Conservation (phyloP, 345 rosid species). For the Pistacia integerrima region DNA sequence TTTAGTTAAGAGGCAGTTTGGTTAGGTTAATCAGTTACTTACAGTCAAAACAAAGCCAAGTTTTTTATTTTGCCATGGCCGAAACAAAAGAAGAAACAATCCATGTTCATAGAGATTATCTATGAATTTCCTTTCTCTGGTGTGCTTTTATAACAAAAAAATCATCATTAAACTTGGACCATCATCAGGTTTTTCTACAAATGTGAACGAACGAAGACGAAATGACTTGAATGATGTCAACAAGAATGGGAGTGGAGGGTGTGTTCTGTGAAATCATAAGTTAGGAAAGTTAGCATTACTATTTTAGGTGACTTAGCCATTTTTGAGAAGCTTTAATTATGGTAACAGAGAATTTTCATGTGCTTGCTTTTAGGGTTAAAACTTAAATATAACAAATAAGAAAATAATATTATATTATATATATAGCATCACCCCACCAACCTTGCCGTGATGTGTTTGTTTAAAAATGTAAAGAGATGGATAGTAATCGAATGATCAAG, state of each 20-base stretch:
- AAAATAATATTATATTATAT: neutral
- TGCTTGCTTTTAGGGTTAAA: conserved; percentile 1
- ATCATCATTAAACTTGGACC: too few relatives aligned
- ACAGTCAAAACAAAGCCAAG: neutral
- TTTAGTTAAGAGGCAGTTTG: conserved; percentile 2
- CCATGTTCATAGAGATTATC: too few relatives aligned
- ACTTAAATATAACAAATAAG: too few relatives aligned
- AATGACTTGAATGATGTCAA: conserved; percentile 7
- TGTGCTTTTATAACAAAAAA: too few relatives aligned
- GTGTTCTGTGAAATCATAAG: conserved; percentile 21
- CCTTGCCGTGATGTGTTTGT: conserved; percentile 8
- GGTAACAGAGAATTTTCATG: conserved; percentile 31
- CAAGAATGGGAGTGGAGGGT: neutral
- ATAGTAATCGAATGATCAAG: too few relatives aligned
- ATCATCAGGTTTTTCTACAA: too few relatives aligned
- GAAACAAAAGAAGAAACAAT: neutral
- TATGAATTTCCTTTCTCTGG: too few relatives aligned
- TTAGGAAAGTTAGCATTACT: conserved; percentile 29
- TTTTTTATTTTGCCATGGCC: neutral
- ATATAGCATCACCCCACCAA: neutral
- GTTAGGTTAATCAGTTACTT: neutral
- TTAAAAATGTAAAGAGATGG: conserved; percentile 2
- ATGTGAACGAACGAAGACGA: neutral
- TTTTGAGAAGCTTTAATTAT: conserved; percentile 16
- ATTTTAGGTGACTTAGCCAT: conserved; percentile 17